These are phyloP conservation scores for Podospora pseudopauciseta DNA, from an alignment of 495 filamentous ascomycete species.

Conservation along the genomic window DNA sequence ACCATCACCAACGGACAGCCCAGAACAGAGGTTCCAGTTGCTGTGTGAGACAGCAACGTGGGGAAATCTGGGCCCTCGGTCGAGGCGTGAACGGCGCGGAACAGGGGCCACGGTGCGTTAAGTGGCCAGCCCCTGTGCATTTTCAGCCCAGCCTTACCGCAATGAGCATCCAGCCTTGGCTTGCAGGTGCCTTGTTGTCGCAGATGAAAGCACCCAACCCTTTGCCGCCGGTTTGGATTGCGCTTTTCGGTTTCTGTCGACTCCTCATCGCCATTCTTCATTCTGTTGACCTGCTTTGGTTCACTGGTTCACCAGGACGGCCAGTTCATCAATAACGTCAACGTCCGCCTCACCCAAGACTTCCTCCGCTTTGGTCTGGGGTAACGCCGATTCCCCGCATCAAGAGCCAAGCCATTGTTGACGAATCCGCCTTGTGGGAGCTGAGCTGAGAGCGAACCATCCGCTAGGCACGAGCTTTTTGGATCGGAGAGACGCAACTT, in stretches of 20 bases:
- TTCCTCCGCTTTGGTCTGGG: not conserved
- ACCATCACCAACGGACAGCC: not conserved
- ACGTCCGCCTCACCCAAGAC: not conserved
- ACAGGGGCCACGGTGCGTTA: not conserved
- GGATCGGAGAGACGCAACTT: not conserved
- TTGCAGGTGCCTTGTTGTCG: not conserved
- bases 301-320: not conserved
- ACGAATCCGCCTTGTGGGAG: not conserved
- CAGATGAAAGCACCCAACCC: constrained; percentile 2
- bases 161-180: constrained; percentile 1
- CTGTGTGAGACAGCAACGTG: not conserved
- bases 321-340: not conserved
- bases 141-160: constrained; percentile 1
- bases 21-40: not conserved
- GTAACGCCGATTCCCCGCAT: not conserved
- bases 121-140: not conserved
- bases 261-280: not conserved
- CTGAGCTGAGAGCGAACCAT: not conserved
- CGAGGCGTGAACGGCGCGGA: not conserved
- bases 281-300: not conserved
- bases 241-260: not conserved
- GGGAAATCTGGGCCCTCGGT: not conserved
- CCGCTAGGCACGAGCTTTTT: constrained; percentile 1
- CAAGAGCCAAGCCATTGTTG: not conserved
- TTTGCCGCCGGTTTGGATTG: constrained; percentile 2